Base-by-base conservation (phyloP, 495 filamentous ascomycete species). In the Daldinia decipiens region DNA sequence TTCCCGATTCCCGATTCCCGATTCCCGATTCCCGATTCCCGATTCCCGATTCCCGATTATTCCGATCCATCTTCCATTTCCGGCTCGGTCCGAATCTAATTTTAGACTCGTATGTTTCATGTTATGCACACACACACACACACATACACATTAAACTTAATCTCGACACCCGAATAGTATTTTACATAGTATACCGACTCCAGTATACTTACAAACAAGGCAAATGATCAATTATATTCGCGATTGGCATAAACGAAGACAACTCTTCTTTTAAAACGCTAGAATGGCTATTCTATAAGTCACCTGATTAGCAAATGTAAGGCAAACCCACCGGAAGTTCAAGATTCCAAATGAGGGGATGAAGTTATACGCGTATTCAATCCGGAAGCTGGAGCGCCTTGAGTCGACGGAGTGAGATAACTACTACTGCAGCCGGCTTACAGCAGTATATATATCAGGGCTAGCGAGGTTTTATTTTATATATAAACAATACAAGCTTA, bases 31-130 rank as follows among this genome's bases (percentile, higher is more conserved):
- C 21, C 21, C 21, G 21, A n/a, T 24, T 24, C 21, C 21, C 21
- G 21, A 24, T 24, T 24, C 21, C 21, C 21, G 21, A 17, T 21
- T 47, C 17, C 19, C 43, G 43, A 47, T 24, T 47, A 21, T 24
- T 24, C n/a, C 43, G 43, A 7, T 0, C 19, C 17, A 21, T 21
- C 8, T 11, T 47, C 43, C 43, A 19, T 21, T 47, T 47, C 17
- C 43, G 43, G 43, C 9, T 47, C 43, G 19, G 43, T 24, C 8
- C n/a, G 11, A 47, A 7, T 47, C 43, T 47, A 47, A 47, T 12
- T 47, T 47, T 47, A 47, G 43, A 47, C 11, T 4, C 19, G 19
- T 47, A 47, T 47, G 43, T 47, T 47, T 47, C 43, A 47, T 21
- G 17, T 47, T 5, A 47, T 47, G 43, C 43, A 47, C 17, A 11